phyloP scores from a whole-genome alignment of 176 grass and related monocot species.

The Aegilops longissima region DNA sequence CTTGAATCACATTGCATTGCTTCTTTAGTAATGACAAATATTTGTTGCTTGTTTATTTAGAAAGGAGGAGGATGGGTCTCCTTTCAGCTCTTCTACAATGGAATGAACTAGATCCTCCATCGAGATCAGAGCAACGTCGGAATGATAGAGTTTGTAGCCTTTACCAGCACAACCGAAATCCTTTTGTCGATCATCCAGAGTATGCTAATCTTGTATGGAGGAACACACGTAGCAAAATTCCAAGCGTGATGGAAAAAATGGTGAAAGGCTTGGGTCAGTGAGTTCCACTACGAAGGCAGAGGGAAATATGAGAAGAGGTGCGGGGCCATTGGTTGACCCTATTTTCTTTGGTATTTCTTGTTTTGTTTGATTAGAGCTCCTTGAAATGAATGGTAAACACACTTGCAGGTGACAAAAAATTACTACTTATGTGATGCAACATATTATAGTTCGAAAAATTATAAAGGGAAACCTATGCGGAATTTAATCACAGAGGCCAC shows the following conservation, averaged over 20 bases:
- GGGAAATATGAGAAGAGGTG: constrained; percentile 45
- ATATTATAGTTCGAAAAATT: background rate
- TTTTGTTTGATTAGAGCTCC: background rate
- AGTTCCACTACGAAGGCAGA: constrained; percentile 46
- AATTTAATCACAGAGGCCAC: background rate
- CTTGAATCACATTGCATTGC: background rate
- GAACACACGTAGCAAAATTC: constrained; percentile 23
- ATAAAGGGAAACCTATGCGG: background rate
- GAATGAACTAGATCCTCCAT: constrained; percentile 77
- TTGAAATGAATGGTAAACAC: background rate
- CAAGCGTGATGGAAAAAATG: background rate
- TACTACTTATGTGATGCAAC: background rate
- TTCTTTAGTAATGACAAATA: background rate
- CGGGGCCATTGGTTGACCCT: background rate
- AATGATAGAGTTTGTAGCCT: constrained; percentile 64
- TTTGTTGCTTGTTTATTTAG: constrained; percentile 29
- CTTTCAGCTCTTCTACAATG: constrained; percentile 64
- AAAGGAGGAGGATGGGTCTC: constrained; percentile 63
- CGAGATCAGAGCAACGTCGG: constrained; percentile 55
- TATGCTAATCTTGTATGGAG: constrained; percentile 71
- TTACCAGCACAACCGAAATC: constrained; percentile 84
- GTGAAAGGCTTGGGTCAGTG: constrained; percentile 38
- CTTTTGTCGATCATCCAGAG: constrained; percentile 77
- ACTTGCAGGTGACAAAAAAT: background rate
- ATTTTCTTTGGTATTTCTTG: background rate